These are phyloP conservation scores for Alternaria sp. DNA, from an alignment of 2,329 filamentous ascomycete species.

Conservation along the genomic window DNA sequence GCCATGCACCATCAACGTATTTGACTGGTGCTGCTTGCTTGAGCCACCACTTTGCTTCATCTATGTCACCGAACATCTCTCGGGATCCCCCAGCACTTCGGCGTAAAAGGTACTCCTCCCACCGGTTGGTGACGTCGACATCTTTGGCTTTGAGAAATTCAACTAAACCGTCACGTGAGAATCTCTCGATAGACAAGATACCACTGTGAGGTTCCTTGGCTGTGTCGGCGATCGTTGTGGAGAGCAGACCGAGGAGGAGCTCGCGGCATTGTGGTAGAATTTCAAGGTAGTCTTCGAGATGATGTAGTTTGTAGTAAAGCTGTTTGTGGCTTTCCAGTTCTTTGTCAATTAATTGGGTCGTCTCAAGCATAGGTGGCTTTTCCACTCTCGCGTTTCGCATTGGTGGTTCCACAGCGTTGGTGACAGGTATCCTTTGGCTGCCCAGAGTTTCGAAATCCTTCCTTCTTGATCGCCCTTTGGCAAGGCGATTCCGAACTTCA, in stretches of 20 bases:
- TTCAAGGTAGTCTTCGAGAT: slow-evolving; percentile 51
- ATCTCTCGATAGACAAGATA: slow-evolving; percentile 48
- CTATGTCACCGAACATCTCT: slow-evolving; percentile 50
- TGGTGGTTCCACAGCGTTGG: slow-evolving; percentile 5
- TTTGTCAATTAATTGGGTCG: background rate
- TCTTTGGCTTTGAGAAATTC: slow-evolving; percentile 49
- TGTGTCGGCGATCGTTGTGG: slow-evolving; percentile 43
- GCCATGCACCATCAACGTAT: slow-evolving; percentile 61
- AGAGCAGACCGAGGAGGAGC: slow-evolving; percentile 49
- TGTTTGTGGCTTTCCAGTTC: slow-evolving; percentile 39
- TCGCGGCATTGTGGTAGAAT: slow-evolving; percentile 47
- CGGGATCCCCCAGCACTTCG: slow-evolving; percentile 45
- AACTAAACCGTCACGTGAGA: slow-evolving; percentile 34
- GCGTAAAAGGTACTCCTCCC: slow-evolving; percentile 49
- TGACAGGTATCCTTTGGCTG: slow-evolving; percentile 18
- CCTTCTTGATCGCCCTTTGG: slow-evolving; percentile 24
- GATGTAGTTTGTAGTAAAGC: slow-evolving; percentile 55
- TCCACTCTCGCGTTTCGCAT: background rate
- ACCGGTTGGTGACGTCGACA: slow-evolving; percentile 41
- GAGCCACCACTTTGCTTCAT: slow-evolving; percentile 55
- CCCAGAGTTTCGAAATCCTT: slow-evolving; percentile 29
- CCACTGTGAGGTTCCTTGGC: slow-evolving; percentile 20
- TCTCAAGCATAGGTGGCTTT: background rate
- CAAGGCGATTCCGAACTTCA: slow-evolving; percentile 26
- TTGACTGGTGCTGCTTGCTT: slow-evolving; percentile 56